Evolutionary conservation across 1,284 basidiomycete species (phyloP).

Genomic region (Cryptococcus maquisensis): DNA sequence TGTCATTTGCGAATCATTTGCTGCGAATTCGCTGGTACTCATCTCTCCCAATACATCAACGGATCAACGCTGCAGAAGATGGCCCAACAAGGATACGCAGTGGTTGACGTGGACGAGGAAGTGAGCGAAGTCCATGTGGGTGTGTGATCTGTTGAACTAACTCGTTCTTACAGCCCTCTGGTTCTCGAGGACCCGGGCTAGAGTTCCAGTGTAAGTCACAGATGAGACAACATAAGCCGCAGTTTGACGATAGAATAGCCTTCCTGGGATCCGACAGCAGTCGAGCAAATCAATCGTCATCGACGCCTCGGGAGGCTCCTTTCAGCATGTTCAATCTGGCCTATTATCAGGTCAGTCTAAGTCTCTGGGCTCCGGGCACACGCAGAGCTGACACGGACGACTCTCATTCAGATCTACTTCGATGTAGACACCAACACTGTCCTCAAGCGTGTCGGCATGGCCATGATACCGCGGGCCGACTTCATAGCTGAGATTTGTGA

Average conservation of each 20-base stretch:
- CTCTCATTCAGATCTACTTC: slow-evolving; percentile 43
- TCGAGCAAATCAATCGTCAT: slow-evolving; percentile 6
- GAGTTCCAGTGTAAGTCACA: slow-evolving; percentile 44
- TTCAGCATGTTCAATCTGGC: slow-evolving; percentile 50
- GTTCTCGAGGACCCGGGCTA: slow-evolving; percentile 23
- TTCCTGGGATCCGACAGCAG: slow-evolving; percentile 24
- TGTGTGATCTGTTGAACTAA: neutral
- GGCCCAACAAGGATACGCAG: slow-evolving; percentile 42
- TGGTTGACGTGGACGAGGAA: slow-evolving; percentile 48
- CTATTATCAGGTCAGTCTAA: slow-evolving; percentile 44
- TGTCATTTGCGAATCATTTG: too few species aligned
- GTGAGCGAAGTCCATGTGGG: slow-evolving; percentile 15
- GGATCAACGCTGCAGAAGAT: slow-evolving; percentile 8
- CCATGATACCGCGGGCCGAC: slow-evolving; percentile 49
- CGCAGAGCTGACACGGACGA: neutral
- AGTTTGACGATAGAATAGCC: slow-evolving; percentile 4
- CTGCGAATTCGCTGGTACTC: too few species aligned
- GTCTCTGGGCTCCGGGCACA: neutral
- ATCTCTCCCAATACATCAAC: too few species aligned
- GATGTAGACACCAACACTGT: slow-evolving; percentile 51
- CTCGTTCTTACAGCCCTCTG: neutral
- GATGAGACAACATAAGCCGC: neutral
- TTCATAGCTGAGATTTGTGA: slow-evolving; percentile 51
- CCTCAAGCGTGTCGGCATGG: slow-evolving; percentile 46
- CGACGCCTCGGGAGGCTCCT: slow-evolving; percentile 20